Percentiles rank a stretch among this genome's conserved stretches.
Conservation (phyloP, 2,329 filamentous ascomycete genomes). For the Pseudogymnoascus sp. region DNA sequence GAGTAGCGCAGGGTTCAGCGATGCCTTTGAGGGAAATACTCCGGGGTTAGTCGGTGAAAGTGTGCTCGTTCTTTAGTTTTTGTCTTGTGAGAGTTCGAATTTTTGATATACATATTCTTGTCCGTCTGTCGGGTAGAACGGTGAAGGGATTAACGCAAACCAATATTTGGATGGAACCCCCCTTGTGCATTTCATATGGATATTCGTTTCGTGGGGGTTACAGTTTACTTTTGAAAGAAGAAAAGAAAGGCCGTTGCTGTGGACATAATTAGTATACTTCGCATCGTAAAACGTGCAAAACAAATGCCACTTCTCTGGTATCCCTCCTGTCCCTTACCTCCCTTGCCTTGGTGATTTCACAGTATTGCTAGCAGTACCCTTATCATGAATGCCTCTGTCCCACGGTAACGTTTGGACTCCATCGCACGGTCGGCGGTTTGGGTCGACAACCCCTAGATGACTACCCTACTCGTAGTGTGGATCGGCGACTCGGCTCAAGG, state of each 20-base stretch:
- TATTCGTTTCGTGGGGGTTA: neutral
- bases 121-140: neutral
- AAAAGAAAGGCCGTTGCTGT: neutral
- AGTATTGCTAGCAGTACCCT: neutral
- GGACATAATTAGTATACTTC: neutral
- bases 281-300: neutral
- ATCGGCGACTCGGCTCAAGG: neutral
- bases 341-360: neutral
- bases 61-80: neutral
- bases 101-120: neutral
- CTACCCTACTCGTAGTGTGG: slow-evolving; percentile 3
- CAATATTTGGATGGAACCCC: neutral
- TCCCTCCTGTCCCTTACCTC: neutral
- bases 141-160: neutral
- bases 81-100: neutral
- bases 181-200: neutral
- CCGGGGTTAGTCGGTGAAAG: neutral
- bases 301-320: neutral
- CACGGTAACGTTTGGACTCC: neutral
- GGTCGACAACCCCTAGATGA: slow-evolving; percentile 6
- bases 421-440: neutral
- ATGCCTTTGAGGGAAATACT: slow-evolving; percentile 5
- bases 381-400: neutral
- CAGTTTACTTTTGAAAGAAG: neutral
- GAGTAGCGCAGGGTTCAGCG: slow-evolving; percentile 3